Base-by-base conservation (phyloP, 768 basidiomycete species). In the Mycena vulgaris region DNA sequence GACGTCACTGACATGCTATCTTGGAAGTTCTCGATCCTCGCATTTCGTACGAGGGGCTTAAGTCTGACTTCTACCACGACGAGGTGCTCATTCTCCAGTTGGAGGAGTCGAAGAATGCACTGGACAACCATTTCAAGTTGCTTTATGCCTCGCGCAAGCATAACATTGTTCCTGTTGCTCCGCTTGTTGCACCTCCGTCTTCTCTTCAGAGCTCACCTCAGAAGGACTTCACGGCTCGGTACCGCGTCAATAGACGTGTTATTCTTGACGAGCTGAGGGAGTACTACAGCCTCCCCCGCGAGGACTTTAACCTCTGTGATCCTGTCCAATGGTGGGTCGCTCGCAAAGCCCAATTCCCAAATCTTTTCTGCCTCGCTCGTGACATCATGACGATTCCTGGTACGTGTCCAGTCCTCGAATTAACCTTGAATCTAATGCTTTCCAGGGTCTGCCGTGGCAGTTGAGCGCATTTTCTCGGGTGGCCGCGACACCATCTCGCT, bases 321-420 rank as follows among this genome's bases (percentile, higher is more conserved):
- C 51, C 51, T 13, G 51, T 53, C 28, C 51, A 53, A 33, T 53
- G 51, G n/a, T 53, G 51, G 51, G 27, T 53, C 28, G 51, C 51
- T 27, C 51, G 51, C 28, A 53, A 53, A 23, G 51, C 51, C 3
- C 51, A 53, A 53, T 53, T 53, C 25, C 51, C 51, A 5, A 53
- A 53, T 31, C 28, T 53, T 10, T 53, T 53, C 25, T n/a, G n/a
- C n/a, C n/a, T n/a, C n/a, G n/a, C n/a, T n/a, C n/a, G n/a, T n/a
- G n/a, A n/a, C n/a, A n/a, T 30, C 19, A 37, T 37, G 8, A 37
- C 35, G 14, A 37, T 37, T 37, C 35, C 35, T 37, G 35, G 14
- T 37, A 37, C 35, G 35, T 37, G 8, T 37, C 35, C 35, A 37
- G 14, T 37, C 6, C 14, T 6, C 6, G 14, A 37, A 37, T 37